Conservation (phyloP, 208 protist species). For the Acanthamoeba royreba region DNA sequence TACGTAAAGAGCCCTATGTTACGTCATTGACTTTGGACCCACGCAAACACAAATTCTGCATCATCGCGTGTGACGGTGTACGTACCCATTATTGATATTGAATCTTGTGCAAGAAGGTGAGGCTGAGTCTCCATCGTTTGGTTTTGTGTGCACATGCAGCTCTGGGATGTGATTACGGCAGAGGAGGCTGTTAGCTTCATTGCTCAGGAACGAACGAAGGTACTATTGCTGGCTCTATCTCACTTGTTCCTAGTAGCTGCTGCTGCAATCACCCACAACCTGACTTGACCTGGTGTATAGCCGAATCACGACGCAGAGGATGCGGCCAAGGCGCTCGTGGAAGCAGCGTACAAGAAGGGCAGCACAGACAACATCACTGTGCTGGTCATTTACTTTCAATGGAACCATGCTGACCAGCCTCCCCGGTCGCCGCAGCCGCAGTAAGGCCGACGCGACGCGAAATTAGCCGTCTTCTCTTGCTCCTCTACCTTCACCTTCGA, state of each 20-base stretch:
- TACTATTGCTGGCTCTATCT: too few species aligned
- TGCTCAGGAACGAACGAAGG: not conserved
- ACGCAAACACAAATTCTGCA: slow-evolving; percentile 10
- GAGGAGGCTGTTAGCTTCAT: not conserved
- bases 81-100: not conserved
- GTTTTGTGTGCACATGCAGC: not conserved
- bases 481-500: too few species aligned
- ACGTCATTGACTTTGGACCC: not conserved
- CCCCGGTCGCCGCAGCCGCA: too few species aligned
- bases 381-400: not conserved
- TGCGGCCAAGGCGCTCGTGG: slow-evolving; percentile 5
- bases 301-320: not conserved
- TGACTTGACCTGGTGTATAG: too few species aligned
- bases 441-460: too few species aligned
- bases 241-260: too few species aligned
- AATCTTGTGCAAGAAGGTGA: not conserved
- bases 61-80: slow-evolving; percentile 22
- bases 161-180: slow-evolving; percentile 5
- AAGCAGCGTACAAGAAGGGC: slow-evolving; percentile 7
- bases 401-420: too few species aligned
- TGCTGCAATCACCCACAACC: too few species aligned
- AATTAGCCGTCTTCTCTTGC: too few species aligned
- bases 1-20: not conserved
- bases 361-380: slow-evolving; percentile 27
- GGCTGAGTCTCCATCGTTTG: not conserved